These are phyloP conservation scores for Penicillium daleae DNA, from an alignment of 495 filamentous ascomycete species.

Conservation along the genomic window DNA sequence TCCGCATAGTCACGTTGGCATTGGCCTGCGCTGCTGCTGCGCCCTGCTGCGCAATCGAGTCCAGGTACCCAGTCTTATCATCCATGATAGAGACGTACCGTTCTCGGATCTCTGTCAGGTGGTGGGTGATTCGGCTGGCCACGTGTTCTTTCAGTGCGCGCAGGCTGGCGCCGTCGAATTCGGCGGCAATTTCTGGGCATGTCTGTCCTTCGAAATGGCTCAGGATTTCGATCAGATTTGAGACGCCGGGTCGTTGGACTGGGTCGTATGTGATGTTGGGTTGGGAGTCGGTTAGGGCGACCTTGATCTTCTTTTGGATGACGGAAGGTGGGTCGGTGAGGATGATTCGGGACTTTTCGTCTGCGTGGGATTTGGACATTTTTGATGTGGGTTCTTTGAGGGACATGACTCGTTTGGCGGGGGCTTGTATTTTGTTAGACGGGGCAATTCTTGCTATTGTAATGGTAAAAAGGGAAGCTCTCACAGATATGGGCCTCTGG, in stretches of 20 bases:
- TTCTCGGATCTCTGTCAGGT: conserved; percentile 63
- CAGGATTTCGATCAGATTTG: conserved; percentile 81
- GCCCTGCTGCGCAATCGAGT: conserved; percentile 63
- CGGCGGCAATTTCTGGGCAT: conserved; percentile 59
- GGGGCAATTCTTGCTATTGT: not conserved
- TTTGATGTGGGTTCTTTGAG: conserved; percentile 74
- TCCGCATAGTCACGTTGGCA: conserved; percentile 68
- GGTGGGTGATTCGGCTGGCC: conserved; percentile 53
- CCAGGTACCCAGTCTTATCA: conserved; percentile 56
- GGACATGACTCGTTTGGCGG: conserved; percentile 86
- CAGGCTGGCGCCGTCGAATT: conserved; percentile 55
- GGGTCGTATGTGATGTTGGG: conserved; percentile 72
- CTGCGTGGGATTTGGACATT: conserved; percentile 88
- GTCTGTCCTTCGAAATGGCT: conserved; percentile 61
- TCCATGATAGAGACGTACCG: conserved; percentile 58
- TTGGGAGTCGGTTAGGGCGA: conserved; percentile 77
- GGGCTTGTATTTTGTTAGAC: conserved; percentile 47
- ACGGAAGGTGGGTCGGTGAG: conserved; percentile 67
- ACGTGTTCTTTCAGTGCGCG: conserved; percentile 69
- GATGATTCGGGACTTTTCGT: conserved; percentile 74
- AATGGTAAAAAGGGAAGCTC: not conserved
- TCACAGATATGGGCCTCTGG: conserved; percentile 80
- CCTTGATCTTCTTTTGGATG: conserved; percentile 68
- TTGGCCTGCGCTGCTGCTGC: conserved; percentile 61
- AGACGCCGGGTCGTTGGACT: conserved; percentile 70